Evolutionary conservation across 75 land plant species (phyloP).

Genomic region (Picea sitchensis): DNA sequence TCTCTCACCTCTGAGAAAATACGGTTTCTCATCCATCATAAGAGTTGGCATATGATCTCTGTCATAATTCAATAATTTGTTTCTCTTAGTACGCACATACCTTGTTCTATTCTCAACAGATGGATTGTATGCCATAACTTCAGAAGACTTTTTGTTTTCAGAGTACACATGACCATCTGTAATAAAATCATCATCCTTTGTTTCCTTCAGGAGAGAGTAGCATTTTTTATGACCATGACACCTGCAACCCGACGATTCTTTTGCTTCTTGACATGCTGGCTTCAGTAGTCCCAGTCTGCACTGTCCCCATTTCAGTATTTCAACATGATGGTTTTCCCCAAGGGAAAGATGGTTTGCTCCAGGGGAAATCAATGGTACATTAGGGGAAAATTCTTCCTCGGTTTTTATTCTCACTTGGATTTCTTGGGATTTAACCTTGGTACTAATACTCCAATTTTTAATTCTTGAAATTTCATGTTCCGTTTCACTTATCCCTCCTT

Average conservation of each 20-base stretch:
- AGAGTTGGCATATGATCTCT: not conserved
- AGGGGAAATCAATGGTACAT: not conserved
- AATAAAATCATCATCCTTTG: too few species aligned
- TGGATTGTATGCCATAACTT: too few species aligned
- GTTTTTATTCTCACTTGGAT: constrained; percentile 1
- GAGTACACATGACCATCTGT: too few species aligned
- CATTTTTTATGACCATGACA: too few species aligned
- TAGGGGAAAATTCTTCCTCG: not conserved
- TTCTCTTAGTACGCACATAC: too few species aligned
- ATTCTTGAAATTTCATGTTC: not conserved
- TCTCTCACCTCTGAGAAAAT: not conserved
- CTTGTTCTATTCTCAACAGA: too few species aligned
- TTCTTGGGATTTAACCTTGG: not conserved
- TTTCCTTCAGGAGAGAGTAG: too few species aligned
- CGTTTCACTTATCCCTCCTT: not conserved
- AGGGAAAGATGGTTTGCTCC: not conserved
- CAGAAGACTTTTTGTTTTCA: too few species aligned
- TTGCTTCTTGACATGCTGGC: not conserved
- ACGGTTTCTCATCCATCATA: not conserved
- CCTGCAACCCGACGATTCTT: not conserved
- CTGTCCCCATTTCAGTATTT: not conserved
- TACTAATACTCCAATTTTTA: not conserved
- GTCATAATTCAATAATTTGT: not conserved
- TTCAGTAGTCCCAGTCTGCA: not conserved
- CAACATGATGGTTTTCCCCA: not conserved